A percentile compares a stretch with the other conserved stretches of the same genome.
These are phyloP conservation scores for Hypoxylon perforatum DNA, from an alignment of 495 filamentous ascomycete species.

Conservation along the genomic window DNA sequence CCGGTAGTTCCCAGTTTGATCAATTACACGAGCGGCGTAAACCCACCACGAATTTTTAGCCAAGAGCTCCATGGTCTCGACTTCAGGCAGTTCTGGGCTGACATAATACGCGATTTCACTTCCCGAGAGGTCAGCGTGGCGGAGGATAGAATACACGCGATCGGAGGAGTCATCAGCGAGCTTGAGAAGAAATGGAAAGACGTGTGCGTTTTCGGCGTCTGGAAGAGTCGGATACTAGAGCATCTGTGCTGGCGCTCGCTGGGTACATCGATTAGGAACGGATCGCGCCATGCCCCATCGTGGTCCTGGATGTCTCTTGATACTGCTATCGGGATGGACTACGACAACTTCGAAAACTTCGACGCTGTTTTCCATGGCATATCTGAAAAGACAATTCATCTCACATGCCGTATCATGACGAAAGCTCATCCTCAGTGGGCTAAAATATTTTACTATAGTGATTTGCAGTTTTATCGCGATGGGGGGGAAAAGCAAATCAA, in stretches of 20 bases:
- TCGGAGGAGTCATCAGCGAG: conserved; percentile 1
- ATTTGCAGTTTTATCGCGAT: not conserved
- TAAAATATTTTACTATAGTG: not conserved
- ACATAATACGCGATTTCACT: conserved; percentile 6
- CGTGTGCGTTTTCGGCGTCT: conserved; percentile 1
- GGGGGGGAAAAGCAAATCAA: not conserved
- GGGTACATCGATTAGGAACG: not conserved
- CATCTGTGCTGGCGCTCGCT: not conserved
- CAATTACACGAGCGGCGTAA: not conserved
- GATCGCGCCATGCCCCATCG: not conserved
- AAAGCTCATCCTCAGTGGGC: not conserved
- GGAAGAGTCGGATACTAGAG: conserved; percentile 6
- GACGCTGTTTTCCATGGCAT: not conserved
- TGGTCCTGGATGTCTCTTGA: conserved; percentile 18
- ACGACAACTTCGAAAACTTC: not conserved
- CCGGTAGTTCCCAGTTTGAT: not conserved
- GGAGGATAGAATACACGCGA: conserved; percentile 3
- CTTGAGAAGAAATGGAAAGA: conserved; percentile 6
- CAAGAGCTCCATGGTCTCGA: not conserved
- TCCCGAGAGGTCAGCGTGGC: not conserved
- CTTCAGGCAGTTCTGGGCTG: not conserved
- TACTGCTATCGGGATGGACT: not conserved
- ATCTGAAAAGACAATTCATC: not conserved
- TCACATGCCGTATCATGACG: conserved; percentile 10
- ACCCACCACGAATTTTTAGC: conserved; percentile 10